Conservation (phyloP, 352 stramenopile species). For the Pythium pyrilobum region DNA sequence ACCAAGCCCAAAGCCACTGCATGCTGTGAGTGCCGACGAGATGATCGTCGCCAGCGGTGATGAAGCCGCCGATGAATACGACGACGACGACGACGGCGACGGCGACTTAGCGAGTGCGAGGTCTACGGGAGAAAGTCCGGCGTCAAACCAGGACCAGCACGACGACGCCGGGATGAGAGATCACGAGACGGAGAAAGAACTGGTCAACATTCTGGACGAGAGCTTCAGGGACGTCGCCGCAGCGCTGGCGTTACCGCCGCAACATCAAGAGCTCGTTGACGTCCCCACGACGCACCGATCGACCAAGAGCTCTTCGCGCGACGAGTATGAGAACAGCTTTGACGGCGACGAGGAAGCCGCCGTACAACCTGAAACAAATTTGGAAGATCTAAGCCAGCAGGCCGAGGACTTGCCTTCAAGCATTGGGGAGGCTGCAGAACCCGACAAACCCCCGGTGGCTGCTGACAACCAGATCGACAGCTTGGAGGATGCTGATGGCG, state of each 20-base stretch:
- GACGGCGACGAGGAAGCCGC: constrained; percentile 29
- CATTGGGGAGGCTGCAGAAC: too few relatives aligned
- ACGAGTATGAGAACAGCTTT: constrained; percentile 54
- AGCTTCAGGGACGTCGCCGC: constrained; percentile 19
- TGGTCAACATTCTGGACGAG: constrained; percentile 59
- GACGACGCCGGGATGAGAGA: not conserved
- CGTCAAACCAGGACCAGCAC: not conserved
- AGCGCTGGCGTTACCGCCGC: not conserved
- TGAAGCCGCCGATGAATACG: not conserved
- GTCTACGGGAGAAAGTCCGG: not conserved
- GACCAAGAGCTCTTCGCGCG: constrained; percentile 3
- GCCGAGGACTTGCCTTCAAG: too few relatives aligned
- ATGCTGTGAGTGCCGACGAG: constrained; percentile 9
- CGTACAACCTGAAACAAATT: too few relatives aligned
- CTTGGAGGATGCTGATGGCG: too few relatives aligned
- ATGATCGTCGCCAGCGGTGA: constrained; percentile 4
- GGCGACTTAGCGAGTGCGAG: not conserved
- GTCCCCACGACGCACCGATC: not conserved
- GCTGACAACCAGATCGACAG: too few relatives aligned
- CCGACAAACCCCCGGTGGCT: too few relatives aligned
- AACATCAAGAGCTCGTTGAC: not conserved
- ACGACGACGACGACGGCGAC: not conserved
- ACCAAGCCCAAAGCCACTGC: not conserved
- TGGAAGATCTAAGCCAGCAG: too few relatives aligned
- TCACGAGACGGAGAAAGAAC: constrained; percentile 24